Conservation (phyloP, 2,329 filamentous ascomycete species). For the Botrytis byssoidea region DNA sequence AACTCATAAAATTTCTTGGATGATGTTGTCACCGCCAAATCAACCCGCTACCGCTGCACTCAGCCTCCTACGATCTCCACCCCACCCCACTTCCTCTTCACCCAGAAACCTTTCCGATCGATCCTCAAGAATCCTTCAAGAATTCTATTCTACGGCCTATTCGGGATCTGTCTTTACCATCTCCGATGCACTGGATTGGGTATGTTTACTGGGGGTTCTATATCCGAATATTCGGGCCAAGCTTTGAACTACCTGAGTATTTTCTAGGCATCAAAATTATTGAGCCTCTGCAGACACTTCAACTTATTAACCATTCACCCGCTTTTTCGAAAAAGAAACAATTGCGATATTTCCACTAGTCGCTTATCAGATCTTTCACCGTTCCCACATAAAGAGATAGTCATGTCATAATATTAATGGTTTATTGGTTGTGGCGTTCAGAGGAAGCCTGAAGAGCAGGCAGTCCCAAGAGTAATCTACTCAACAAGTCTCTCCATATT, state of each 20-base stretch:
- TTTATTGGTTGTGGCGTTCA: neutral
- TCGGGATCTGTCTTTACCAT: neutral
- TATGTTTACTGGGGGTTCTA: neutral
- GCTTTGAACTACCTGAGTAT: neutral
- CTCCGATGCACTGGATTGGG: neutral
- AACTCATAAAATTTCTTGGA: neutral
- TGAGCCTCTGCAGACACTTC: neutral
- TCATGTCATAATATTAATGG: neutral
- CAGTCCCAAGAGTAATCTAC: neutral
- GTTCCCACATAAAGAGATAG: neutral
- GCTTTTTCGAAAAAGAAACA: neutral
- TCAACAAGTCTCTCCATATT: neutral
- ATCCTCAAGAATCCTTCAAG: neutral
- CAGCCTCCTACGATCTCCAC: neutral
- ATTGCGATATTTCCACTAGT: neutral
- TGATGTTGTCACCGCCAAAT: neutral
- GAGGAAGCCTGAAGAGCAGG: neutral
- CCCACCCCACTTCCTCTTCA: neutral
- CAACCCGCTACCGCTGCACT: neutral
- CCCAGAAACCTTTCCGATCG: neutral
- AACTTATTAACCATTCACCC: neutral
- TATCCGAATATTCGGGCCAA: neutral
- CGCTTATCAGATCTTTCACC: neutral
- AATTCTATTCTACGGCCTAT: neutral
- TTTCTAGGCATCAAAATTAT: neutral